Conservation (phyloP, 2,329 filamentous ascomycete species). For the Scedosporium aurantiacum region DNA sequence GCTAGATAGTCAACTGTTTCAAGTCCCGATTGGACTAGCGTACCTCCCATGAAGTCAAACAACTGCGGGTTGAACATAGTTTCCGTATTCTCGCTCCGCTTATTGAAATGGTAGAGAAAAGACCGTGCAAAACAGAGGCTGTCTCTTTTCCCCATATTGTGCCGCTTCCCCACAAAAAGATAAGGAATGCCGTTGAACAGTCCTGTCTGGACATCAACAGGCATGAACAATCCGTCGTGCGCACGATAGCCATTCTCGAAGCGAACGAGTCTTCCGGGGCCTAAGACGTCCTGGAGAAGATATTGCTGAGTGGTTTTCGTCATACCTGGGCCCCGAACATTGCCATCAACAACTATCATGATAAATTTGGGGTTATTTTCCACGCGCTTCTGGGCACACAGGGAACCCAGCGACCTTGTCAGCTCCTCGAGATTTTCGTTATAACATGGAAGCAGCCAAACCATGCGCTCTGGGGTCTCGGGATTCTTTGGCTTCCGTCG, state of each 20-base stretch:
- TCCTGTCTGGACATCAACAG: slow-evolving; percentile 30
- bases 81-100: slow-evolving; percentile 26
- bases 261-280: slow-evolving; percentile 18
- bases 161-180: slow-evolving; percentile 35
- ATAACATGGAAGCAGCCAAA: slow-evolving; percentile 36
- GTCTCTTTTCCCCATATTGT: slow-evolving; percentile 39
- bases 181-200: slow-evolving; percentile 34
- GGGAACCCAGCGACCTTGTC: slow-evolving; percentile 7
- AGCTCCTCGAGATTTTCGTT: slow-evolving; percentile 35
- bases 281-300: slow-evolving; percentile 34
- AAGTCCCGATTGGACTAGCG: slow-evolving; percentile 25
- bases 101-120: slow-evolving; percentile 36
- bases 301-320: slow-evolving; percentile 30
- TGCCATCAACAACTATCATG: too few species aligned
- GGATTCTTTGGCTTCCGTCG: slow-evolving; percentile 16
- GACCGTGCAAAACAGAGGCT: slow-evolving; percentile 37
- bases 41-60: slow-evolving; percentile 28
- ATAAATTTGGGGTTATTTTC: too few species aligned
- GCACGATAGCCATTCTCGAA: slow-evolving; percentile 34
- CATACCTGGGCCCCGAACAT: too few species aligned
- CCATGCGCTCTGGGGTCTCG: slow-evolving; percentile 29
- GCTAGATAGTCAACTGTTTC: slow-evolving; percentile 29
- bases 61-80: slow-evolving; percentile 35
- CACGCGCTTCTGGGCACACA: too few species aligned
- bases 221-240: slow-evolving; percentile 34